Percentiles rank a stretch among this genome's conserved stretches.
These are phyloP conservation scores for Zea mays DNA, from an alignment of 176 grass and related monocot species.

Conservation along the genomic window Zm-B73-REFERENCE-NAM-5.0 NC_050096.1:284019001-284019500, in stretches of 20 bases:
- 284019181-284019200: not conserved
- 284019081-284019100: no score
- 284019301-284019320: not conserved
- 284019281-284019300: no score
- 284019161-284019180: not conserved
- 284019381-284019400: not conserved
- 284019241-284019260: not conserved
- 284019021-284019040: no score
- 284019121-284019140: no score
- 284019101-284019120: no score
- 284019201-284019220: not conserved
- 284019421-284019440: not conserved
- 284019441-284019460: not conserved
- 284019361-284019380: not conserved
- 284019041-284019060: no score
- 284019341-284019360: not conserved
- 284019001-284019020: not conserved
- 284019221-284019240: not conserved
- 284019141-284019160: not conserved
- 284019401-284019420: not conserved
- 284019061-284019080: no score
- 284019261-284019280: not conserved
- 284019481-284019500: not conserved
- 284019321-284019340: not conserved
- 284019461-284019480: not conserved